These are phyloP conservation scores for Datura wrightii DNA, from an alignment of 257 asterid species.

Conservation along the genomic window DNA sequence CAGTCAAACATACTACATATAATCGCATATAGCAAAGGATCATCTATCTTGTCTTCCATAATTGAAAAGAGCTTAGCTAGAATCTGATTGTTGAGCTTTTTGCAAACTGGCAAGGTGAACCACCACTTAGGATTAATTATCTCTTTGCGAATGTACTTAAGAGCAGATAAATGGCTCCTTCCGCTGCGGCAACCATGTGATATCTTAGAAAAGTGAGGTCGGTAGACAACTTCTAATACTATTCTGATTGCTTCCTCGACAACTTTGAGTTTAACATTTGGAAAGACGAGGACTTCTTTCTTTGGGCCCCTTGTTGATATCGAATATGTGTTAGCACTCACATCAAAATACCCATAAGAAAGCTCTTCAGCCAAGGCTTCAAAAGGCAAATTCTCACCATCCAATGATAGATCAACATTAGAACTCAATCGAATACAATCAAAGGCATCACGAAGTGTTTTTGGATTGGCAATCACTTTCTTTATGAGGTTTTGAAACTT, in stretches of 20 bases:
- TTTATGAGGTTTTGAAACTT: constrained; percentile 69
- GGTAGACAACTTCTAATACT: constrained; percentile 78
- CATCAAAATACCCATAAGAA: constrained; percentile 62
- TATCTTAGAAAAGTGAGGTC: constrained; percentile 84
- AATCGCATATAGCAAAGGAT: constrained; percentile 53
- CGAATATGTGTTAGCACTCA: constrained; percentile 64
- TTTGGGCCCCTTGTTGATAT: constrained; percentile 64
- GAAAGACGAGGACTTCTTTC: constrained; percentile 71
- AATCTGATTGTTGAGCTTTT: constrained; percentile 55
- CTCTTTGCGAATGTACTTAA: constrained; percentile 78
- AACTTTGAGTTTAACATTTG: constrained; percentile 69
- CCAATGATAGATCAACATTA: constrained; percentile 60
- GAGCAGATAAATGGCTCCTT: constrained; percentile 85
- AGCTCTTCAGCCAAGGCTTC: constrained; percentile 79
- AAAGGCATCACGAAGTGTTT: constrained; percentile 80
- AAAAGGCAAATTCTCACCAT: constrained; percentile 57
- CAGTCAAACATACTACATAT: constrained; percentile 68
- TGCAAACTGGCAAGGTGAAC: constrained; percentile 66
- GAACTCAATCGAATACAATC: constrained; percentile 65
- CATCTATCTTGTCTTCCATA: constrained; percentile 76
- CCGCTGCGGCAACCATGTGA: constrained; percentile 88
- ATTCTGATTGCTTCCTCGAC: constrained; percentile 86
- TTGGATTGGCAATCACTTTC: constrained; percentile 74
- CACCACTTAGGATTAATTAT: constrained; percentile 77
- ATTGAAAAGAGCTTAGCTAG: constrained; percentile 57